Evolutionary conservation across 1,139 yeast species (phyloP).

Genomic region (Kodamaea sp.): DNA sequence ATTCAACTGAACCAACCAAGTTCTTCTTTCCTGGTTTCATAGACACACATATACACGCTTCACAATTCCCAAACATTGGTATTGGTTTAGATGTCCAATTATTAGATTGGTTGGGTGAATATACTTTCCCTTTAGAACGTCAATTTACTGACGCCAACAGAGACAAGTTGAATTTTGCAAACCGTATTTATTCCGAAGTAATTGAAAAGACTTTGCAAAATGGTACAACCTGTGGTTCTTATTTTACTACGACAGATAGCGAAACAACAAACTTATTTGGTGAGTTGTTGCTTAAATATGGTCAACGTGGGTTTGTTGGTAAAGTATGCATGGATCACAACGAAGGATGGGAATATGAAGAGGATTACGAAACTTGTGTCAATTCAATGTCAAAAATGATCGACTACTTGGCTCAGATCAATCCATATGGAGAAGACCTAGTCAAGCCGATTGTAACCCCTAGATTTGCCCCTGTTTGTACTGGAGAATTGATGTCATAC

Average conservation of each 20-base stretch:
- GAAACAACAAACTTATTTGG: conserved; percentile 75
- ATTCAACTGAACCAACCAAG: conserved; percentile 28
- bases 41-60: conserved; percentile 95
- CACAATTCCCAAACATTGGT: conserved; percentile 94
- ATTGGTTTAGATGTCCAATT: conserved; percentile 83
- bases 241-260: conserved; percentile 83
- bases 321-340: conserved; percentile 83
- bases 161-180: conserved; percentile 53
- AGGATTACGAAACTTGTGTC: conserved; percentile 57
- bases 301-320: conserved; percentile 90
- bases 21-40: conserved; percentile 90
- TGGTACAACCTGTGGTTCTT: conserved; percentile 92
- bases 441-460: conserved; percentile 83
- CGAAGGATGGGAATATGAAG: conserved; percentile 60
- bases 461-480: conserved; percentile 89
- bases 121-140: conserved; percentile 86
- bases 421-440: conserved; percentile 49
- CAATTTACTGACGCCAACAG: conserved; percentile 24
- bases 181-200: conserved; percentile 58
- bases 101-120: conserved; percentile 80
- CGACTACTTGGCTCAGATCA: conserved; percentile 48
- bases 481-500: conserved; percentile 55
- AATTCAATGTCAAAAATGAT: conserved; percentile 56
- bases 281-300: conserved; percentile 57
- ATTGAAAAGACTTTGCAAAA: conserved; percentile 61